Evolutionary conservation across 257 asterid genomes (phyloP).

Genomic region (Primulina tabacum): DNA sequence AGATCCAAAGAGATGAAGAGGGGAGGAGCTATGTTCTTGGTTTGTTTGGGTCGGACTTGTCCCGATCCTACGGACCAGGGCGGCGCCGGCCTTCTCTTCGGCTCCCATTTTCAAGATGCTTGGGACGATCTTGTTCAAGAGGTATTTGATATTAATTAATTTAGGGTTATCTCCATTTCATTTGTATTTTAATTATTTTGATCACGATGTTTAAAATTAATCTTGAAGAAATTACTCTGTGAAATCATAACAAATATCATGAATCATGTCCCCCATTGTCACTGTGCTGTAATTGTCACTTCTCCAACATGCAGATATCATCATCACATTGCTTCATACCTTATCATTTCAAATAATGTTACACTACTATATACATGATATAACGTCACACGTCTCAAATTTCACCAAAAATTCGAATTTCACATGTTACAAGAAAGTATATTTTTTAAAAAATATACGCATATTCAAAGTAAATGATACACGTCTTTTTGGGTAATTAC

Average conservation of each 20-base stretch:
- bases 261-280: background rate
- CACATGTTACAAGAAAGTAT: no score
- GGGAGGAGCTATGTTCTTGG: conserved; percentile 96
- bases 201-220: no score
- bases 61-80: conserved; percentile 87
- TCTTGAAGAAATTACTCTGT: no score
- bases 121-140: conserved; percentile 98
- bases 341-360: background rate
- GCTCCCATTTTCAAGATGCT: conserved; percentile 93
- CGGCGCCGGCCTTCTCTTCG: conserved; percentile 92
- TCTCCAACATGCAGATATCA: background rate
- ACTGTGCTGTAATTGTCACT: background rate
- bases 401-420: no score
- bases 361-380: background rate
- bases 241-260: background rate
- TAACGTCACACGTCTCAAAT: no score
- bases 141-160: conserved; percentile 36
- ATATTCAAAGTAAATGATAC: no score
- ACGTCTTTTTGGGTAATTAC: background rate
- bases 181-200: no score
- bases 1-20: conserved; percentile 73
- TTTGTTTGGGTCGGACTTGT: conserved; percentile 79
- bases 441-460: no score
- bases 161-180: no score
- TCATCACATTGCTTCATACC: background rate